These are phyloP conservation scores for Coniochaeta pulveracea DNA, from an alignment of 2,329 filamentous ascomycete genomes.

Conservation along the genomic window DNA sequence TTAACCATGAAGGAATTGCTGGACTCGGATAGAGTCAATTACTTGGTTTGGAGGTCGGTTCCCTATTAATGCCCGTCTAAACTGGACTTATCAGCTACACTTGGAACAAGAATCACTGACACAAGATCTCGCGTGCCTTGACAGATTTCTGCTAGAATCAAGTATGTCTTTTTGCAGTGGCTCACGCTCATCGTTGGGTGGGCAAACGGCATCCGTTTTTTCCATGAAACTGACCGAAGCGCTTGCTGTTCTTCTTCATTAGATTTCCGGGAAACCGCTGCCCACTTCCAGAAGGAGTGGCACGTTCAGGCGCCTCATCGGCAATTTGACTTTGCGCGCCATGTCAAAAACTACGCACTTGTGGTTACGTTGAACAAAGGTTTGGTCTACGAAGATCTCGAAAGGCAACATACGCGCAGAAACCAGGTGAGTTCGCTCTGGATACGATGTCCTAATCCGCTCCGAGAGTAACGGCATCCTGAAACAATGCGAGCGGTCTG, in stretches of 20 bases:
- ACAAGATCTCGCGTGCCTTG: conserved; percentile 4
- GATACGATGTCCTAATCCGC: too few relatives aligned
- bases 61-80: conserved; percentile 9
- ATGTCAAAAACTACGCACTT: conserved; percentile 54
- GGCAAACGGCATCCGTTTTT: conserved; percentile 7
- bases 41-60: conserved; percentile 59
- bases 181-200: background rate
- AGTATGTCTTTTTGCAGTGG: conserved; percentile 33
- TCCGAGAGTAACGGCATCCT: too few relatives aligned
- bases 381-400: conserved; percentile 47
- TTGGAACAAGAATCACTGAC: conserved; percentile 10
- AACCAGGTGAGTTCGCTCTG: too few relatives aligned
- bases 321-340: conserved; percentile 51
- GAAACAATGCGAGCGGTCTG: too few relatives aligned
- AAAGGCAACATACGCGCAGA: conserved; percentile 40
- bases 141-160: conserved; percentile 49
- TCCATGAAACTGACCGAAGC: conserved; percentile 20
- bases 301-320: conserved; percentile 50
- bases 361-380: conserved; percentile 53
- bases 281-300: conserved; percentile 60
- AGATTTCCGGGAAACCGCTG: conserved; percentile 59
- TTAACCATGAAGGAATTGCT: conserved; percentile 52
- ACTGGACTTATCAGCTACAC: background rate
- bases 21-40: conserved; percentile 58
- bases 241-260: conserved; percentile 13